A percentile compares a stretch with the other conserved stretches of the same genome.
Conservation (phyloP, 2,329 filamentous ascomycete species). For the Ceratocystis smalleyi region DNA sequence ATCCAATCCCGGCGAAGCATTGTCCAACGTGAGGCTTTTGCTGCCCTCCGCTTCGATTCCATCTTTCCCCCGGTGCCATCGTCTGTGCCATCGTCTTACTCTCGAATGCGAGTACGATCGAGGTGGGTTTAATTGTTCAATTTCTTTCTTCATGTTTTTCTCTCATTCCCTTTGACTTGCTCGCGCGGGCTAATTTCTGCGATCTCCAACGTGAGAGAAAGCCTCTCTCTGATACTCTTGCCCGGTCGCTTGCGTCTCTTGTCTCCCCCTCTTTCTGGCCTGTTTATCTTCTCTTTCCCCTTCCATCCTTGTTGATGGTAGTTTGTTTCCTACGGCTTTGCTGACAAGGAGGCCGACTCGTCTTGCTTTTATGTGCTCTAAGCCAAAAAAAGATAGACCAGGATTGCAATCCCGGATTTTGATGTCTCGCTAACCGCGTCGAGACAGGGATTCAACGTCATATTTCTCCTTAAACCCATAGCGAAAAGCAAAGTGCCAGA, state of each 20-base stretch:
- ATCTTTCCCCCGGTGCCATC: not conserved
- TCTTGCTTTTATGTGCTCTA: not conserved
- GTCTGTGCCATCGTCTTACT: not conserved
- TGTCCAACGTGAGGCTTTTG: slow-evolving; percentile 5
- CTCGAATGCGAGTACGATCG: not conserved
- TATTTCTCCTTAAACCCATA: not conserved
- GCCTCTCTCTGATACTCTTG: not conserved
- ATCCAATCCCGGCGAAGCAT: not conserved
- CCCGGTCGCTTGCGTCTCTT: not conserved
- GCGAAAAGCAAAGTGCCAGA: slow-evolving; percentile 4
- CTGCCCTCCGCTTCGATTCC: not conserved
- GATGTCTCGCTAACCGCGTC: slow-evolving; percentile 14
- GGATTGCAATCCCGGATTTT: not conserved
- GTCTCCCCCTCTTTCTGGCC: not conserved
- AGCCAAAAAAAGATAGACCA: not conserved
- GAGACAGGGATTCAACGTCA: slow-evolving; percentile 12
- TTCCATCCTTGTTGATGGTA: not conserved
- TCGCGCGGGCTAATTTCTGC: not conserved
- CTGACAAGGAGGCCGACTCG: not conserved
- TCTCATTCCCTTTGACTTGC: not conserved
- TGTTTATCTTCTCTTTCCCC: not conserved
- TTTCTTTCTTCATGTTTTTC: not conserved
- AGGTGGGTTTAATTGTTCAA: not conserved
- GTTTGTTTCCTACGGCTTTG: not conserved
- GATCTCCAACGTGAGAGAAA: not conserved